These are phyloP conservation scores for Amanita phalloides DNA, from an alignment of 768 basidiomycete genomes.

Conservation along the genomic window DNA sequence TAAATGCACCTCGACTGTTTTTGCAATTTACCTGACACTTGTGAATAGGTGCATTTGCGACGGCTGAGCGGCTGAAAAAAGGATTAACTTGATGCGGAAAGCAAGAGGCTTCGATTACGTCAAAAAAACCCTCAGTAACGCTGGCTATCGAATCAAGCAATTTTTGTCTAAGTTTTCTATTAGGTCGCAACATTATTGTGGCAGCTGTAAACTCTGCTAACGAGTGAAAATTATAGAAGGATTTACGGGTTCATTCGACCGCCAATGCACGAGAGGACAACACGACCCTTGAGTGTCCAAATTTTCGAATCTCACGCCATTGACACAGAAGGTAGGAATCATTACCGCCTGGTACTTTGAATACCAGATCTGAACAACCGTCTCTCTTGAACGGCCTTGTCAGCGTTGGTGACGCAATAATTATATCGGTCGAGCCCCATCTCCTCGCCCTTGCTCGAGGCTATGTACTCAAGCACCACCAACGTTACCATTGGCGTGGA, in stretches of 20 bases:
- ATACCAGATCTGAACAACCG: not conserved
- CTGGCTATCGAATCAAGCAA: not conserved
- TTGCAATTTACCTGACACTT: not conserved
- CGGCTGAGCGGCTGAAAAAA: conserved; percentile 70
- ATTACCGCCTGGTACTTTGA: not conserved
- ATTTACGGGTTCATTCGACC: conserved; percentile 62
- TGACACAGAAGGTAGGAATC: not conserved
- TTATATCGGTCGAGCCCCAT: too few relatives aligned
- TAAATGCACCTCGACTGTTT: not conserved
- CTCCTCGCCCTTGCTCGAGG: too few relatives aligned
- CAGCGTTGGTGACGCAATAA: too few relatives aligned
- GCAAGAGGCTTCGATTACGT: conserved; percentile 42
- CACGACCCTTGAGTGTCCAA: not conserved
- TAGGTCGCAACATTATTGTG: conserved; percentile 42
- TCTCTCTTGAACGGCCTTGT: conserved; percentile 26
- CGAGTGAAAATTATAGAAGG: conserved; percentile 55
- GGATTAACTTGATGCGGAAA: conserved; percentile 51
- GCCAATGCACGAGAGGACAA: not conserved
- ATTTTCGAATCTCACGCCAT: not conserved
- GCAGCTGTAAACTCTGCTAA: conserved; percentile 9
- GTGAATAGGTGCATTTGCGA: conserved; percentile 39
- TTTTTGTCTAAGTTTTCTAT: conserved; percentile 1
- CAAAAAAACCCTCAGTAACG: conserved; percentile 38
- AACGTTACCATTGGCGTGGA: too few relatives aligned
- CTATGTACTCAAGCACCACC: too few relatives aligned